Base-by-base conservation (phyloP, 2,329 filamentous ascomycete genomes). In the Trichoderma sp. region DNA sequence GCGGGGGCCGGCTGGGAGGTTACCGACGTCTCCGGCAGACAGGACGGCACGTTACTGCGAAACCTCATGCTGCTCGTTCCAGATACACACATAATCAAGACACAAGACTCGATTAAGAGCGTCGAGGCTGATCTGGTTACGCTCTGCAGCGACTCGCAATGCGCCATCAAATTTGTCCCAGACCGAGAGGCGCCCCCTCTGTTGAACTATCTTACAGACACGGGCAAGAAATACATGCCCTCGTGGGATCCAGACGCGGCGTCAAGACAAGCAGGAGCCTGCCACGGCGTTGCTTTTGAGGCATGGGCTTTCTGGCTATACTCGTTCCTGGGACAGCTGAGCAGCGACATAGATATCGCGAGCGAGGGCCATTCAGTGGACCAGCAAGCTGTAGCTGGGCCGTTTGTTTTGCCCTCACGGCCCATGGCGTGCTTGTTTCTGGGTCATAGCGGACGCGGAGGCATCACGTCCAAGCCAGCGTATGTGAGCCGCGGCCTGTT, bases 241-340 rank as follows among this genome's bases (percentile, higher is more conserved):
- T 72, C 75, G 2, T 79, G 78, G 75, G 74, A 78, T 53, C 73
- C 72, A 2, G 76, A 77, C 24, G 75, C 79, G 7, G 73, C 75
- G 19, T 72, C 70, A 14, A 74, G 73, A 40, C 73, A 77, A n/a
- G 72, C 73, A 19, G 71, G 74, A 16, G 76, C 75, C 5, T 81
- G 80, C 35, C 78, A 80, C 47, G 76, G 74, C 1, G 73, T 77
- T 4, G 75, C 78, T 1, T 82, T 81, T 43, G 80, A 82, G 68
- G 70, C 76, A 1, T 82, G 80, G 79, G 79, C 78, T 0, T 82
- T 83, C 59, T 83, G 81, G 80, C 72, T 82, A 4, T 81, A 81
- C 70, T 76, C 79, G 5, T 76, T 82, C 59, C 75, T 82, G 11
- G 81, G 80, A 1, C 80, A 83, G 57, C 72, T 82, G 5, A 75